Evolutionary conservation across 2,329 filamentous ascomycete species (phyloP).

Genomic region (Mycosphaerelloides madeirae): DNA sequence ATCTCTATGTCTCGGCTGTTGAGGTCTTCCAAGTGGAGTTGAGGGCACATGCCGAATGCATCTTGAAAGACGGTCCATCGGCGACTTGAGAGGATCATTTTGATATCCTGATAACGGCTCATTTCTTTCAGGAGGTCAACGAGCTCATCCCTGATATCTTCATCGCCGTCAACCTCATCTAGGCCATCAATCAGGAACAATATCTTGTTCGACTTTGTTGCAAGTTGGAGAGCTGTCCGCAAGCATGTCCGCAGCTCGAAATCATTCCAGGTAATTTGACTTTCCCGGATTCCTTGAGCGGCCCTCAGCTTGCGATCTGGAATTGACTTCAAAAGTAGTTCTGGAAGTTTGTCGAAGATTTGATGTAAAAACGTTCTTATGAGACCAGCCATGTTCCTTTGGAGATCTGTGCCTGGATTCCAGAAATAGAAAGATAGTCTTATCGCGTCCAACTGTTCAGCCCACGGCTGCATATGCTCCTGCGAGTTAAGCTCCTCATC

Average conservation of each 20-base stretch:
- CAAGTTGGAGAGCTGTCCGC: neutral
- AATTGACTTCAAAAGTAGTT: neutral
- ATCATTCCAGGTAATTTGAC: neutral
- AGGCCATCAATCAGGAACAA: slow-evolving; percentile 3
- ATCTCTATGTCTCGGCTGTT: slow-evolving; percentile 3
- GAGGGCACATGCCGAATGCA: slow-evolving; percentile 3
- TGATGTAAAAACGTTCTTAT: slow-evolving; percentile 3
- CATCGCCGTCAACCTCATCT: slow-evolving; percentile 4
- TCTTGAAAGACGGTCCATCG: slow-evolving; percentile 6
- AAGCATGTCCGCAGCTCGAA: slow-evolving; percentile 2
- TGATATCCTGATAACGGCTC: neutral
- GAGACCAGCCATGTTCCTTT: slow-evolving; percentile 1
- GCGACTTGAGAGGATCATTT: slow-evolving; percentile 3
- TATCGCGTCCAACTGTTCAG: neutral
- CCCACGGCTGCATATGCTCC: slow-evolving; percentile 4
- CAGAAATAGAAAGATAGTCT: slow-evolving; percentile 5
- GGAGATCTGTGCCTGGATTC: neutral
- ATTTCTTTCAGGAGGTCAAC: neutral
- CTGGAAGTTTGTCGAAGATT: neutral
- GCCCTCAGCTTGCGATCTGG: slow-evolving; percentile 1
- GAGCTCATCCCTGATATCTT: slow-evolving; percentile 4
- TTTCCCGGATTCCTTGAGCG: neutral
- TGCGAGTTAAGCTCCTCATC: neutral
- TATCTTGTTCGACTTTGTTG: neutral
- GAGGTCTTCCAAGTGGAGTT: slow-evolving; percentile 2